Base-by-base conservation (phyloP, 257 asterid species). In the Cinchona pubescens region DNA sequence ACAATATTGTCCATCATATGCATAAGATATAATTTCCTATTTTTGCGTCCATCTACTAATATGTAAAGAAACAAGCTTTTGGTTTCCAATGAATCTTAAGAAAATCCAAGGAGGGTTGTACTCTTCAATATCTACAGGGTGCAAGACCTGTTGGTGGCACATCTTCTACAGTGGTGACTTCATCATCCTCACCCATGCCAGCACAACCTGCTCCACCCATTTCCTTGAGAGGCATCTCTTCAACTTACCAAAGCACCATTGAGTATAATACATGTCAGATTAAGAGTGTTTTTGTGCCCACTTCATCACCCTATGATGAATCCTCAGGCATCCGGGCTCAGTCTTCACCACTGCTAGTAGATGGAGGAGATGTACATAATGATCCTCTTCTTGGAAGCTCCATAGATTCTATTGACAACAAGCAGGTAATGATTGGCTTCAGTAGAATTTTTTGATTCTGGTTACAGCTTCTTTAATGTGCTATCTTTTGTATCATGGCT, bases 301-400 rank as follows among this genome's bases (percentile, higher is more conserved):
- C 87, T 79, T 88, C 99, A 62, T 87, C 97, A 71, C 90, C 93
- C 63, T 94, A 83, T 82, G 93, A 88, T 86, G 89, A 88, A 65
- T 84, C 98, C 69, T 76, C 92, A 48, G 79, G 85, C 74, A 83
- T 85, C 42, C 87, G 83, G 77, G 86, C 96, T 78, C 97, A 90
- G 68, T 81, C 92, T 76, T 83, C 96, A 43, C 81, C 86, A 70
- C 82, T 87, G 87, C 64, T 90, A 58, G 97, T 94, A 79, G 96
- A 88, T 59, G 96, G 88, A 81, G 88, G 83, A 75, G 96, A 87
- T 80, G 80, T 84, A 72, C 96, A 82, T n/a, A 90, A 79, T 80
- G 97, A 94, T 81, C 90, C 96, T 73, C 90, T 91, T 85, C 90
- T 92, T 82, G 91, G 87, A 72, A 92, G 88, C 71, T 88, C 96